phyloP scores from a whole-genome alignment of 2,329 filamentous ascomycete genomes.

The Fusarium sp. region DNA sequence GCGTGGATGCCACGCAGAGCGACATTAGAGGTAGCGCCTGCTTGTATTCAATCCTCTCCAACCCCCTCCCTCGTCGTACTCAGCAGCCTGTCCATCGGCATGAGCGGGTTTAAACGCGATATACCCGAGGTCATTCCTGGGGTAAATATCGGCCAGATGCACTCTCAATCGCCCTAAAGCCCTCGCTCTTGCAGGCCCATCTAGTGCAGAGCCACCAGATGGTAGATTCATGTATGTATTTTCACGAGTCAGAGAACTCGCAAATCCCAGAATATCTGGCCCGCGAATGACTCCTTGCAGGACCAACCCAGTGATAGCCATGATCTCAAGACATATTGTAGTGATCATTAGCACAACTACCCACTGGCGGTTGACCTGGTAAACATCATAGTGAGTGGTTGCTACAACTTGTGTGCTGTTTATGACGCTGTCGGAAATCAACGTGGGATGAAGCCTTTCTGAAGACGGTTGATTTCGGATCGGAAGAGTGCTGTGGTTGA shows the following conservation, averaged over 20 bases:
- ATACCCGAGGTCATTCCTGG: conserved; percentile 7
- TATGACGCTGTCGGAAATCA: background rate
- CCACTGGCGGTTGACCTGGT: conserved; percentile 13
- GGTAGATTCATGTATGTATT: conserved; percentile 14
- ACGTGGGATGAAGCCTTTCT: background rate
- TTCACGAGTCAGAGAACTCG: conserved; percentile 27
- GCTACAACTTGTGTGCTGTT: background rate
- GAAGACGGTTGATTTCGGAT: background rate
- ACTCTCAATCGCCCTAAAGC: conserved; percentile 4
- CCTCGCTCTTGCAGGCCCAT: conserved; percentile 21
- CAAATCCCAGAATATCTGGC: conserved; percentile 28
- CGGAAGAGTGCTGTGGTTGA: background rate
- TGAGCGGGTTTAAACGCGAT: background rate
- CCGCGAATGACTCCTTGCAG: conserved; percentile 10
- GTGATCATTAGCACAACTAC: conserved; percentile 4
- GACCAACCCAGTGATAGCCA: conserved; percentile 8
- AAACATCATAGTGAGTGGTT: background rate
- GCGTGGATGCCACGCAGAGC: too few species aligned
- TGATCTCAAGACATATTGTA: conserved; percentile 1
- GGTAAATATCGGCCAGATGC: conserved; percentile 17
- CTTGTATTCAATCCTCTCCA: too few species aligned
- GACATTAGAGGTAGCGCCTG: too few species aligned
- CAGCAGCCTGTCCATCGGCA: too few species aligned
- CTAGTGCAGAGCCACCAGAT: conserved; percentile 11
- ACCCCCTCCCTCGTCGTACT: too few species aligned